Conservation (phyloP, 805 yeast species). For the Babjeviella inositovora region DNA sequence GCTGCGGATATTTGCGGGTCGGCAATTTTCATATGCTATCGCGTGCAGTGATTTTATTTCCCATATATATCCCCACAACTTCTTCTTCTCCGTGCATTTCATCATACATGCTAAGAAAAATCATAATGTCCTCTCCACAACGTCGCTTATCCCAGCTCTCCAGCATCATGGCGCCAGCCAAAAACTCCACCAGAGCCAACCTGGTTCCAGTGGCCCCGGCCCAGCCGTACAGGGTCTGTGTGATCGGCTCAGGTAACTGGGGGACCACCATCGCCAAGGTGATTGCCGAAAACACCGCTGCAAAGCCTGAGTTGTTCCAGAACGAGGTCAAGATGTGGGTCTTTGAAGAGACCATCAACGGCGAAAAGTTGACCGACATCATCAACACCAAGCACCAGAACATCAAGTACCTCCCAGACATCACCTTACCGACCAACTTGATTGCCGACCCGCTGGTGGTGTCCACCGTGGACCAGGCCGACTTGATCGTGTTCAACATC, state of each 20-base stretch:
- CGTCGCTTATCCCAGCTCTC: conserved; percentile 4
- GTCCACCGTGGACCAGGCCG: conserved; percentile 66
- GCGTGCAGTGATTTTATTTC: too few species aligned
- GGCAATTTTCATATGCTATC: too few species aligned
- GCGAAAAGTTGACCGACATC: conserved; percentile 72
- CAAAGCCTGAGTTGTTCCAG: conserved; percentile 58
- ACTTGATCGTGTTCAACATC: conserved; percentile 80
- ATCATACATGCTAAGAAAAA: too few species aligned
- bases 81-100: too few species aligned
- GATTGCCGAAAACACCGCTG: conserved; percentile 72
- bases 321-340: conserved; percentile 92
- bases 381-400: conserved; percentile 87
- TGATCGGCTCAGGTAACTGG: conserved; percentile 96
- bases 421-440: conserved; percentile 73
- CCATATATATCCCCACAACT: too few species aligned
- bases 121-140: too few species aligned
- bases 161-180: conserved; percentile 2
- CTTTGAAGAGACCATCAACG: conserved; percentile 69
- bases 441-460: conserved; percentile 76
- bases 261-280: conserved; percentile 96
- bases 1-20: too few species aligned
- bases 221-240: conserved; percentile 39
- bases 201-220: conserved; percentile 1
- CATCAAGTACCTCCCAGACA: conserved; percentile 85
- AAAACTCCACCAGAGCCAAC: not conserved